Evolutionary conservation across 2,329 filamentous ascomycete genomes (phyloP).

Genomic region (Cryphonectria nitschkei): DNA sequence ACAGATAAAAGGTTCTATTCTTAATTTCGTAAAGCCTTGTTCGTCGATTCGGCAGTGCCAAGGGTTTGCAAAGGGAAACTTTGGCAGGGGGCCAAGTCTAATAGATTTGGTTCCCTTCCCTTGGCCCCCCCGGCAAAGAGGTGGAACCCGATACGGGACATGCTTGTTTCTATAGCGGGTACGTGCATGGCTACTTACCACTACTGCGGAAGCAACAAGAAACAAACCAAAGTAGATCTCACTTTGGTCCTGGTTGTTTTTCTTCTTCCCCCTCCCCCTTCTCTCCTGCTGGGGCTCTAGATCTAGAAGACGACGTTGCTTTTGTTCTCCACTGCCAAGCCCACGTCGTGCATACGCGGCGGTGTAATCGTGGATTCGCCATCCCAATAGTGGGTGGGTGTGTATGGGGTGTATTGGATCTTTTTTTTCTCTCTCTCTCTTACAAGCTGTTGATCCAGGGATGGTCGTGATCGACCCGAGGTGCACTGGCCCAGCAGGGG

Average conservation of each 20-base stretch:
- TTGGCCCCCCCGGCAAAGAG: neutral
- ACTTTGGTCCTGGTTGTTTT: too few relatives aligned
- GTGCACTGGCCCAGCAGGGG: neutral
- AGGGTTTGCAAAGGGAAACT: neutral
- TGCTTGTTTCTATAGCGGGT: neutral
- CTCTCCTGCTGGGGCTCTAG: neutral
- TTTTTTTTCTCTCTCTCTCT: neutral
- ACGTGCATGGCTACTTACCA: too few relatives aligned
- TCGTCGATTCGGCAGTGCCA: neutral
- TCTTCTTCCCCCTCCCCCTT: too few relatives aligned
- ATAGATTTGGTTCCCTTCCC: neutral
- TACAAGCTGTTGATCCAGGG: neutral
- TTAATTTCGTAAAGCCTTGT: neutral
- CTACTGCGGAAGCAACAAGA: neutral
- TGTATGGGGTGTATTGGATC: too few relatives aligned
- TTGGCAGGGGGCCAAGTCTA: neutral
- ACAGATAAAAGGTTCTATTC: neutral
- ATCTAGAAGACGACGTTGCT: neutral
- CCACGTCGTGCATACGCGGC: constrained; percentile 4
- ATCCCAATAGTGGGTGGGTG: neutral
- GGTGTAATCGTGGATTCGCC: neutral
- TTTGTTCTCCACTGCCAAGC: neutral
- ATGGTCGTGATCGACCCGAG: neutral
- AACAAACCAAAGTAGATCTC: neutral
- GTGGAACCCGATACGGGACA: neutral